These are phyloP conservation scores for Teratosphaeria gauchensis DNA, from an alignment of 2,329 filamentous ascomycete species.

Conservation along the genomic window DNA sequence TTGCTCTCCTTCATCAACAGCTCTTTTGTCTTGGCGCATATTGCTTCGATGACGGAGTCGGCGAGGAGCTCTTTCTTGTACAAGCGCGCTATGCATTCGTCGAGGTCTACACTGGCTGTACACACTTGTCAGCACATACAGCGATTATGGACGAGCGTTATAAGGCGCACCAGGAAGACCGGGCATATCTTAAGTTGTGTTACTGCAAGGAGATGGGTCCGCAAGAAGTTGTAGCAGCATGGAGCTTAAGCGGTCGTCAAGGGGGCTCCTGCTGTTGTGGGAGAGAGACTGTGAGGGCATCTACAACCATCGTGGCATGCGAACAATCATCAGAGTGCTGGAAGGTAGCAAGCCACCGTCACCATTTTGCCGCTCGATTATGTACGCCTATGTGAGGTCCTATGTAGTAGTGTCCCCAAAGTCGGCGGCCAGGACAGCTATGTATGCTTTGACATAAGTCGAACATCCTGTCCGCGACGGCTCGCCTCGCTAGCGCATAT, in stretches of 20 bases:
- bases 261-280: slow-evolving; percentile 1
- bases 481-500: background rate
- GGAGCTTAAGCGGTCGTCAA: background rate
- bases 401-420: background rate
- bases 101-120: slow-evolving; percentile 86
- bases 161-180: slow-evolving; percentile 39
- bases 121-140: background rate
- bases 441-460: background rate
- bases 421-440: background rate
- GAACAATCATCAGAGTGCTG: background rate
- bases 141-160: no score
- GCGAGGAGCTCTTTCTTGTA: slow-evolving; percentile 96
- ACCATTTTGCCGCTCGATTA: background rate
- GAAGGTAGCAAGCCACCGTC: background rate
- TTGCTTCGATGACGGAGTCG: slow-evolving; percentile 95
- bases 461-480: background rate
- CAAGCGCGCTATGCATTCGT: slow-evolving; percentile 93
- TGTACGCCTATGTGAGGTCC: background rate
- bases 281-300: background rate
- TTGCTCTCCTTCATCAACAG: slow-evolving; percentile 99
- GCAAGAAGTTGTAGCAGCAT: background rate
- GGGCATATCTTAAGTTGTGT: slow-evolving; percentile 30
- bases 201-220: background rate
- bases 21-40: slow-evolving; percentile 99
- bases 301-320: background rate